Evolutionary conservation across 371 early-diverging fungal genomes (phyloP), one percentile per base, ranked within the genome.

Genomic region (Mortierella sp.): DNA sequence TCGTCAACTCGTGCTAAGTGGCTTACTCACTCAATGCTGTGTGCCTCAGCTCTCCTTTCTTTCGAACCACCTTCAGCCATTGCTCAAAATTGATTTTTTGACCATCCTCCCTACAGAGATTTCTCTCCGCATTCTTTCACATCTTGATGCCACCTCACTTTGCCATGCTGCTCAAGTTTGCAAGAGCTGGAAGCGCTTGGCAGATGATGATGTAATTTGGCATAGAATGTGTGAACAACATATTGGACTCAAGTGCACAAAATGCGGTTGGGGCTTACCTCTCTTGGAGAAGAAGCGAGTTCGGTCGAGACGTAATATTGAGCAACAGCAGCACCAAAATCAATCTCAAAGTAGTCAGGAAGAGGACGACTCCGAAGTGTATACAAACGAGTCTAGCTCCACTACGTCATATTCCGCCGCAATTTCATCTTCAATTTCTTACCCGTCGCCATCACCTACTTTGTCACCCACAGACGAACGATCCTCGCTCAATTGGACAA

Each of bases 221-320:
- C 95, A 97, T 66, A 87, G 94, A 54, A 95, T 98, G 95, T 98
- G 98, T 74, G 95, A 94, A 47, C 98, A 97, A 84, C 98, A 98
- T 75, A 97, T 98, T 67, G 96, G 97, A 85, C 94, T 94, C 76
- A 95, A 96, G 74, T 98, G 98, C 77, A 87, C 88, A 43, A 97
- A 94, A 77, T 98, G 98, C 78, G 98, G 98, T 6, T 98, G 98
- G 98, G 97, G 97, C 1, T 77, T 96, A 51, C 97, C 96, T 20
- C 77, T 94, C 58, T 84, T 96, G 16, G 86, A 73, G 84, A 88
- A 73, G 86, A 71, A 88, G 81, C 57, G 78, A 49, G 74, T 66
- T 26, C 45, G 76, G 58, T 49, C 65, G 20, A 72, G 61, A 62
- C 70, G 77, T n/a, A 62, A 55, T 18, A 37, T 57, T 39, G 60